Evolutionary conservation across 768 basidiomycete genomes (phyloP).

Genomic region (Amanita rimosa): DNA sequence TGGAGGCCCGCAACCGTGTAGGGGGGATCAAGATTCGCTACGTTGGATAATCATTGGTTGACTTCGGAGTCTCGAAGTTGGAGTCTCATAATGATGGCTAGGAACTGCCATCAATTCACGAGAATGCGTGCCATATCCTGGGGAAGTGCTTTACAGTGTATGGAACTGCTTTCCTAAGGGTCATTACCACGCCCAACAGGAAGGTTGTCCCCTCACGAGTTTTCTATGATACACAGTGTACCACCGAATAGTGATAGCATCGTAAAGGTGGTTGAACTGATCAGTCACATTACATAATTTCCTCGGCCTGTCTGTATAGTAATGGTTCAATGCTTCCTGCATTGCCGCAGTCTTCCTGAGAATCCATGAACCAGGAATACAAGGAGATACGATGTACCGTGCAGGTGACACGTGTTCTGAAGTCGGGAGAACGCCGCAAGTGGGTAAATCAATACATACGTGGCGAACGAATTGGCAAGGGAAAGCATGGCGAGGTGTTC

Average conservation of each 20-base stretch:
- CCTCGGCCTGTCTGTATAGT: neutral
- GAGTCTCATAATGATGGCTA: neutral
- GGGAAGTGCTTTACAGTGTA: neutral
- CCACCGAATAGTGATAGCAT: no score
- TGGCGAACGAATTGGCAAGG: constrained; percentile 24
- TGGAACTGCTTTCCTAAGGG: neutral
- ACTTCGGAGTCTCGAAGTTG: neutral
- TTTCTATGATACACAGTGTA: no score
- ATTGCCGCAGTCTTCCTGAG: neutral
- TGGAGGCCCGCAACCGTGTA: constrained; percentile 58
- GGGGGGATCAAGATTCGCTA: constrained; percentile 71
- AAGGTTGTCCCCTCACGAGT: neutral
- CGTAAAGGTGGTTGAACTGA: no score
- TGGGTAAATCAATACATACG: constrained; percentile 63
- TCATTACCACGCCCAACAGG: neutral
- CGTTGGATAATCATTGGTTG: constrained; percentile 35
- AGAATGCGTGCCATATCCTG: neutral
- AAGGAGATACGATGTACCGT: no score
- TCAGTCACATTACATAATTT: no score
- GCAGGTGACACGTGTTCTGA: neutral
- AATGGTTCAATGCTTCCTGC: neutral
- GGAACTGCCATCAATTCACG: neutral
- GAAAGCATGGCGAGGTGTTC: constrained; percentile 52
- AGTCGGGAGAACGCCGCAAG: constrained; percentile 17
- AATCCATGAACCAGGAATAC: neutral